These are phyloP conservation scores for Trichocomaceae sp. DNA, from an alignment of 2,329 filamentous ascomycete genomes.

Conservation along the genomic window DNA sequence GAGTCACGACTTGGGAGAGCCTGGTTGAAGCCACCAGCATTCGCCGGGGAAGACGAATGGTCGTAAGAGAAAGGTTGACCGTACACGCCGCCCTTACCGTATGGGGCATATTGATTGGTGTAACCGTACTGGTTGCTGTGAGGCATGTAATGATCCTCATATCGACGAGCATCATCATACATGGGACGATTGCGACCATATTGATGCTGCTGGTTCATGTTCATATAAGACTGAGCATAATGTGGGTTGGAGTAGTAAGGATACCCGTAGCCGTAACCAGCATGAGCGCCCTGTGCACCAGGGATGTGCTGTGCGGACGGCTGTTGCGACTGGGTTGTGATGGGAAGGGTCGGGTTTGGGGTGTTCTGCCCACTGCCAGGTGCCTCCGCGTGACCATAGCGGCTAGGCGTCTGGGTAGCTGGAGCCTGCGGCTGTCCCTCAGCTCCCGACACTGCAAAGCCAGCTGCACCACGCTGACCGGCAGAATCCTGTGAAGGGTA, in stretches of 20 bases:
- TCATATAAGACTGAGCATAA: slow-evolving; percentile 53
- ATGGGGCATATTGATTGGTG: slow-evolving; percentile 44
- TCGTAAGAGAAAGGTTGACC: slow-evolving; percentile 60
- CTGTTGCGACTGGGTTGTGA: slow-evolving; percentile 47
- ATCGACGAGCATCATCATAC: slow-evolving; percentile 45
- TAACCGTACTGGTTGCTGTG: slow-evolving; percentile 50
- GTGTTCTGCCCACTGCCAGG: slow-evolving; percentile 87
- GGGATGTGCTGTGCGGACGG: slow-evolving; percentile 49
- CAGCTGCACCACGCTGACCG: slow-evolving; percentile 68
- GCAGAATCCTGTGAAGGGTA: slow-evolving; percentile 69
- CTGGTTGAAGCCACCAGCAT: slow-evolving; percentile 43
- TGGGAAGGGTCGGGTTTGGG: slow-evolving; percentile 66
- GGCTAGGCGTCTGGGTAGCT: slow-evolving; percentile 69
- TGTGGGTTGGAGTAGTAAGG: slow-evolving; percentile 57
- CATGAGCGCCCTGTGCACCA: slow-evolving; percentile 46
- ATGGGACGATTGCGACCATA: slow-evolving; percentile 45
- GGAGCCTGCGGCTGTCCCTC: slow-evolving; percentile 55
- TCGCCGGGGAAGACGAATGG: slow-evolving; percentile 59
- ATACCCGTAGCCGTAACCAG: slow-evolving; percentile 55
- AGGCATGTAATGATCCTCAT: slow-evolving; percentile 44
- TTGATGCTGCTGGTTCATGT: slow-evolving; percentile 43
- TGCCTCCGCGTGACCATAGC: slow-evolving; percentile 60
- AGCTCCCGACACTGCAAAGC: slow-evolving; percentile 58
- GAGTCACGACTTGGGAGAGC: slow-evolving; percentile 46
- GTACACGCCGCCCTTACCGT: slow-evolving; percentile 55